Percentiles rank a stretch among this genome's conserved stretches.
Conservation (phyloP, 164 flowering plant species). For the Pachysandra terminalis region DNA sequence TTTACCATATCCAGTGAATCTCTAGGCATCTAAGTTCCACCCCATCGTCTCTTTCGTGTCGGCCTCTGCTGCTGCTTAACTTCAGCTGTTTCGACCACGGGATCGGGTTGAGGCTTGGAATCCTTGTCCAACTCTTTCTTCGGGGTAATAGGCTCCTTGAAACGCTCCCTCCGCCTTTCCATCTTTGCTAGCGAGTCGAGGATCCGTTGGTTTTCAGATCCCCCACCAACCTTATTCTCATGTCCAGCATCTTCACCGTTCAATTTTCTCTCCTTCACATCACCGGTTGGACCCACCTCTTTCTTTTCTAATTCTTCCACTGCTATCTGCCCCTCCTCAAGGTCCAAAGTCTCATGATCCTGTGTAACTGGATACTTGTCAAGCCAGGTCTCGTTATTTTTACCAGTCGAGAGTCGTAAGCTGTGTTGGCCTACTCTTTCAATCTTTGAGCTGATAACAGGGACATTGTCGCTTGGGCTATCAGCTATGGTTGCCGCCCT, state of each 20-base stretch:
- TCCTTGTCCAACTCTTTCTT: slow-evolving; percentile 31
- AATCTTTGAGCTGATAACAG: slow-evolving; percentile 8
- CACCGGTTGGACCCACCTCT: neutral
- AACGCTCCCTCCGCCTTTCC: slow-evolving; percentile 70
- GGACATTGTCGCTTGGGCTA: neutral
- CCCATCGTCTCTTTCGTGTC: slow-evolving; percentile 60
- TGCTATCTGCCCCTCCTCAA: slow-evolving; percentile 52
- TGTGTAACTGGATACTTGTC: slow-evolving; percentile 19
- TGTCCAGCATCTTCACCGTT: slow-evolving; percentile 16
- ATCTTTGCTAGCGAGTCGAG: slow-evolving; percentile 57
- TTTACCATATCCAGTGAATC: too few species aligned
- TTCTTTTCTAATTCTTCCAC: slow-evolving; percentile 22
- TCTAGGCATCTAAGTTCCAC: slow-evolving; percentile 32
- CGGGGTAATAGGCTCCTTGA: slow-evolving; percentile 45
- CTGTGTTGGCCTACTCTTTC: slow-evolving; percentile 10
- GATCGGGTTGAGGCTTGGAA: slow-evolving; percentile 20
- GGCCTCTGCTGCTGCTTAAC: slow-evolving; percentile 50
- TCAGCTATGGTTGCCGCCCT: slow-evolving; percentile 2
- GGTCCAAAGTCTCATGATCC: slow-evolving; percentile 25
- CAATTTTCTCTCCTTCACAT: slow-evolving; percentile 9
- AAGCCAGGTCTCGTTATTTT: slow-evolving; percentile 20
- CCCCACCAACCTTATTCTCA: slow-evolving; percentile 12
- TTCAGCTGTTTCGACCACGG: slow-evolving; percentile 24
- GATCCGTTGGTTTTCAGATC: slow-evolving; percentile 39
- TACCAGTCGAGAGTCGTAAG: slow-evolving; percentile 4